These are phyloP conservation scores for Aurinia saxatilis DNA, from an alignment of 345 rosid genomes.

Conservation along the genomic window DNA sequence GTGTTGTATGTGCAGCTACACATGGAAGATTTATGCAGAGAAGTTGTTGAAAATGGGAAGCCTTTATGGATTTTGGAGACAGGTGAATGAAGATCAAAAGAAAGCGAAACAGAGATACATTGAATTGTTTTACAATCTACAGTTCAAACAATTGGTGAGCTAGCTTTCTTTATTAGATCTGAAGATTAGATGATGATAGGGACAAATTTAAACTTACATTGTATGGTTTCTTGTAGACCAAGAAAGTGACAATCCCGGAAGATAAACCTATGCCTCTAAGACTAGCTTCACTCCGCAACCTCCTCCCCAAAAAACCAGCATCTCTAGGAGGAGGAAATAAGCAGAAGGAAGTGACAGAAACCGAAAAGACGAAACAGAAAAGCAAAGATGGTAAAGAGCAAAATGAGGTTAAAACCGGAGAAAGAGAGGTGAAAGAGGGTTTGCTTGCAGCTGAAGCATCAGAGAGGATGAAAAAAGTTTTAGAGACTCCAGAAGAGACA, in stretches of 20 bases:
- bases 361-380: conserved; percentile 13
- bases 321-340: conserved; percentile 20
- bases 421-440: conserved; percentile 7
- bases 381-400: conserved; percentile 6
- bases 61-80: conserved; percentile 73
- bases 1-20: conserved; percentile 69
- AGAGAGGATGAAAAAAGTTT: conserved; percentile 19
- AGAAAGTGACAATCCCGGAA: conserved; percentile 43
- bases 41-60: conserved; percentile 82
- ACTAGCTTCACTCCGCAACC: conserved; percentile 27
- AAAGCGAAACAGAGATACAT: conserved; percentile 69
- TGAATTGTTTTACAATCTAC: conserved; percentile 61
- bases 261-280: conserved; percentile 29
- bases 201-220: conserved; percentile 12
- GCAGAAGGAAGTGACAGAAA: conserved; percentile 17
- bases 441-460: conserved; percentile 29
- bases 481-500: conserved; percentile 20
- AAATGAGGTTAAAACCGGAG: background rate
- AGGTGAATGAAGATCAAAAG: conserved; percentile 65
- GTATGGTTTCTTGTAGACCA: conserved; percentile 36
- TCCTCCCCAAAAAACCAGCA: conserved; percentile 17
- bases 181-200: background rate
- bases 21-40: conserved; percentile 64
- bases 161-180: background rate
- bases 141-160: conserved; percentile 63